Evolutionary conservation across 495 filamentous ascomycete genomes (phyloP).

Genomic region (Hypoxylon subgilvum): DNA sequence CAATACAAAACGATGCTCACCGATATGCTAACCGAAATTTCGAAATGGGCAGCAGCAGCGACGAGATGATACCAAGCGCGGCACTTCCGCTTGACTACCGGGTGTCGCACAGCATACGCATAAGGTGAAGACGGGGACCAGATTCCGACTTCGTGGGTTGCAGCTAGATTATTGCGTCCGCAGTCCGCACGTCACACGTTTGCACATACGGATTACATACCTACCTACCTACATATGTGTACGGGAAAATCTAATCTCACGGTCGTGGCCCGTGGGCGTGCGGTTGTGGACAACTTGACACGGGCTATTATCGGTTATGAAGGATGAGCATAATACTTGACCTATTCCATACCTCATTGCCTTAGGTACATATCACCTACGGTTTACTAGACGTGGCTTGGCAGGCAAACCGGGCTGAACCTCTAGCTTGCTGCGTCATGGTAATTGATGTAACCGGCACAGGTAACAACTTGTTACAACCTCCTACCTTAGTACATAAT

Average conservation of each 20-base stretch:
- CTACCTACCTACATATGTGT: too few species aligned
- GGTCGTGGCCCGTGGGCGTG: neutral
- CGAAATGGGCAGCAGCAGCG: constrained; percentile 31
- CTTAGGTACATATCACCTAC: neutral
- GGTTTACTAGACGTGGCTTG: constrained; percentile 22
- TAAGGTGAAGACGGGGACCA: constrained; percentile 29
- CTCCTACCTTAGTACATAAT: too few species aligned
- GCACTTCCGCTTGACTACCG: constrained; percentile 36
- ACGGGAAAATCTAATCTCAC: constrained; percentile 22
- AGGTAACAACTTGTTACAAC: too few species aligned
- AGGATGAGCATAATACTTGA: neutral
- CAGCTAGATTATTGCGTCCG: constrained; percentile 31
- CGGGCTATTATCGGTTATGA: constrained; percentile 29
- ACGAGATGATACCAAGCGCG: constrained; percentile 35
- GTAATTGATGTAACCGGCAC: too few species aligned
- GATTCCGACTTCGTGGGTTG: constrained; percentile 37
- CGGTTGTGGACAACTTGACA: too few species aligned
- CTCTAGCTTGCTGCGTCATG: constrained; percentile 37
- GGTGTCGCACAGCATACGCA: constrained; percentile 36
- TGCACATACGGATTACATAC: neutral
- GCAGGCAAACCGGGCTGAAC: constrained; percentile 32
- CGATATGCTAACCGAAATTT: constrained; percentile 27
- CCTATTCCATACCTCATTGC: neutral
- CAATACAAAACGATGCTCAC: constrained; percentile 10
- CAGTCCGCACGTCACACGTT: constrained; percentile 33